These are phyloP conservation scores for Ustilago shanxiensis DNA, from an alignment of 1,284 basidiomycete species.

Conservation along the genomic window DNA sequence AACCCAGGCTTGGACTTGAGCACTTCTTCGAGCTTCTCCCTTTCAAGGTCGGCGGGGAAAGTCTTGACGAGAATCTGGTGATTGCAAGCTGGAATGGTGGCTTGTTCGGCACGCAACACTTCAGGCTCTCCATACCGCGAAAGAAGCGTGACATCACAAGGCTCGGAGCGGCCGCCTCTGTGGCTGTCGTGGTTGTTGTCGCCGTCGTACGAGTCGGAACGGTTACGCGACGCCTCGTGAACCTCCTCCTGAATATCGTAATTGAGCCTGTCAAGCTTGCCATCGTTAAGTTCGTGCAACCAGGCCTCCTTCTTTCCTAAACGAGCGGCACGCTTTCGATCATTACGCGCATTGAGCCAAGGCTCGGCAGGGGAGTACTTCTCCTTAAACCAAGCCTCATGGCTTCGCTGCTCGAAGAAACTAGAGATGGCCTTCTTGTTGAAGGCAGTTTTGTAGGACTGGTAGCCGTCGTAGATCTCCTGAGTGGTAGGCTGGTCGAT, in stretches of 20 bases:
- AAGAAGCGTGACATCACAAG: slow-evolving; percentile 33
- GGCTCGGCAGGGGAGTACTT: slow-evolving; percentile 56
- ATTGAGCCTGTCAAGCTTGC: slow-evolving; percentile 58
- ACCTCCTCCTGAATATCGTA: slow-evolving; percentile 50
- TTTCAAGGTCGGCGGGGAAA: slow-evolving; percentile 53
- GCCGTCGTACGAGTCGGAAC: slow-evolving; percentile 16
- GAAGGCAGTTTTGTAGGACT: slow-evolving; percentile 57
- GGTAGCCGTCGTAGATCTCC: slow-evolving; percentile 62
- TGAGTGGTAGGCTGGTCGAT: slow-evolving; percentile 49
- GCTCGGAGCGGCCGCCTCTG: slow-evolving; percentile 38
- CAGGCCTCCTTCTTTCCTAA: slow-evolving; percentile 57
- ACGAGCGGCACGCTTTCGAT: slow-evolving; percentile 53
- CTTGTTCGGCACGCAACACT: slow-evolving; percentile 41
- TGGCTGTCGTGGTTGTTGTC: slow-evolving; percentile 26
- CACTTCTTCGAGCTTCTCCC: slow-evolving; percentile 55
- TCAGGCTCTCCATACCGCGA: slow-evolving; percentile 50
- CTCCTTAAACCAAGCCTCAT: slow-evolving; percentile 64
- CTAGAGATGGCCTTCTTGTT: slow-evolving; percentile 49
- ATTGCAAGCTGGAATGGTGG: slow-evolving; percentile 51
- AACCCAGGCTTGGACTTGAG: slow-evolving; percentile 57
- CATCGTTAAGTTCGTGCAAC: slow-evolving; percentile 57
- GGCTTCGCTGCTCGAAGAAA: slow-evolving; percentile 60
- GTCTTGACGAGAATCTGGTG: slow-evolving; percentile 60
- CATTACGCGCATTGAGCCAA: slow-evolving; percentile 31
- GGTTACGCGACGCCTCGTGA: slow-evolving; percentile 4